Evolutionary conservation across 345 rosid genomes (phyloP), one percentile per base, ranked within the genome.

Genomic region (Lepidium didymum): DNA sequence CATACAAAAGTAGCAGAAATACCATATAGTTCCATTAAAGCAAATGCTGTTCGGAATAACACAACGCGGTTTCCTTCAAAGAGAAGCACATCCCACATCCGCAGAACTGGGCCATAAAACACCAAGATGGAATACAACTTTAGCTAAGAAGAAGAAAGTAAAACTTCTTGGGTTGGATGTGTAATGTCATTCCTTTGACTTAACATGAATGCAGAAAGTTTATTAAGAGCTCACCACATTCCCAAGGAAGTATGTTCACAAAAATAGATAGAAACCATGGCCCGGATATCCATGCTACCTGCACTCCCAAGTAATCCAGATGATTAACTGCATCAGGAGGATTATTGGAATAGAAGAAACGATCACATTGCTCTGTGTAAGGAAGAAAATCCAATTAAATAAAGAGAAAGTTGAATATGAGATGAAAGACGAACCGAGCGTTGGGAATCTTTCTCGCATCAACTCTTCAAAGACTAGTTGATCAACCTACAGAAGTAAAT

Each of bases 231-330:
- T 83, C 63, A 91, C 97, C 97, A 19, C 96, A 87, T 81, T 94
- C 97, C 99, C 99, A 94, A 38, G 99, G 99, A 83, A 94, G 89
- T 79, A 87, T 87, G 69, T 94, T 91, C 36, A 91, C 80, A 77
- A 94, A 94, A 78, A 94, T 91, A 49, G 97, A 94, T 66, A 94
- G 96, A 62, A 94, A 87, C 99, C 99, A 94, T 64, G 99, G 92
- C 77, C 86, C 95, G 58, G 96, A 86, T 42, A 89, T 81, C 97
- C 99, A 94, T 47, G 99, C 80, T 70, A 89, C 97, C 88, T 94
- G 99, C 83, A 94, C 99, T 89, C 99, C 97, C 89, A 94, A 87
- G 97, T 84, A 88, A 87, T 94, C 97, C 86, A 94, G 92, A 89
- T 91, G 99, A 83, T 86, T 82, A 85, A 89, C 99, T 94, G 97